Evolutionary conservation across 805 yeast species (phyloP), one percentile per base, ranked within the genome.

Genomic region (Candida nonsorbophila): DNA sequence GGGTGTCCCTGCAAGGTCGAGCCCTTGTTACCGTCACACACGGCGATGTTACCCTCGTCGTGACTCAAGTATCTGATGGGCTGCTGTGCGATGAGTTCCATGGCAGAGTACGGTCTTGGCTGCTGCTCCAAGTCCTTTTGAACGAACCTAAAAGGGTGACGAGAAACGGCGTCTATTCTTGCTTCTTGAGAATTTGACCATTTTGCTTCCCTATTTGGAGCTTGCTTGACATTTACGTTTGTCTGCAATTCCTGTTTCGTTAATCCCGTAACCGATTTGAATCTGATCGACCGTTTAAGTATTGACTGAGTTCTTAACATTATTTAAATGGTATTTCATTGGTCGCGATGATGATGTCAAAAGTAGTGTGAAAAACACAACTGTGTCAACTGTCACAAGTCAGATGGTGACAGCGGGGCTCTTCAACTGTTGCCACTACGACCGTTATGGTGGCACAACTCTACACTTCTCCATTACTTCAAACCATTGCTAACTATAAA

Each of bases 71-170:
- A 81, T 42, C 74, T 63, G 23, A 84, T 61, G 3, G 95, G 94
- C 48, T 77, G 77, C 49, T 79, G 62, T 18, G 81, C 79, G 44
- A 85, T 82, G 55, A 85, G 69, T 25, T 85, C 92, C 47, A 85
- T 85, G 32, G 94, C 94, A 23, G 94, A 84, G 38, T 76, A 75
- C 5, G 94, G 86, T 45, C 69, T 72, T 32, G 95, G 95, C 59
- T 84, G 92, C 25, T 60, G 49, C 5, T 60, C 57, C 33, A 84
- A 61, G 47, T 84, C 86, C 39, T 62, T 73, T 45, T 83, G 94
- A 28, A 79, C 73, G 46, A 84, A 84, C 43, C 88, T 68, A 29
- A 48, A 49, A 3, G 83, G 77, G 36, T 77, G 70, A 17, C 44
- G 53, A 30, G 69, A 53, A 48, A 73, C 58, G 13, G 77, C 74